Conservation (phyloP, 2,329 filamentous ascomycete genomes). For the Didymosphaeria variabile region DNA sequence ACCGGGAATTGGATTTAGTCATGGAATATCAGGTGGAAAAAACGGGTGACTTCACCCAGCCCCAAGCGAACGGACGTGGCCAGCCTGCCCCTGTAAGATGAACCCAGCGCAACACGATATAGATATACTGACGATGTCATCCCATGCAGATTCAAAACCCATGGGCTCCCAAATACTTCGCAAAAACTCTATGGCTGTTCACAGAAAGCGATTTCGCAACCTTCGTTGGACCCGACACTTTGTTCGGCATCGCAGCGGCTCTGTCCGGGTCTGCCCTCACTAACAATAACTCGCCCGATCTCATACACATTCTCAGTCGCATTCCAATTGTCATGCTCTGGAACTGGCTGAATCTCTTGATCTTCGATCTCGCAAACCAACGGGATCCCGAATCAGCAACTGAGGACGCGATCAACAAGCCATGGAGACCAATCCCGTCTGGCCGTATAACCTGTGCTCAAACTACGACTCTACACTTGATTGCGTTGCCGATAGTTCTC, state of each 20-base stretch:
- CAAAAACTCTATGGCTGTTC: conserved; percentile 26
- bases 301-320: conserved; percentile 12
- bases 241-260: conserved; percentile 26
- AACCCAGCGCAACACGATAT: not conserved
- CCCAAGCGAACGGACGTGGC: not conserved
- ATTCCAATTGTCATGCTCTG: conserved; percentile 19
- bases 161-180: not conserved
- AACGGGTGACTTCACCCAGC: not conserved
- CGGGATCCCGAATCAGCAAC: conserved; percentile 37
- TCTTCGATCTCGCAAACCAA: conserved; percentile 54
- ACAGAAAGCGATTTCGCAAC: conserved; percentile 27
- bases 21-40: not conserved
- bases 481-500: conserved; percentile 16
- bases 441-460: conserved; percentile 29
- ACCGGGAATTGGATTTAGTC: not conserved
- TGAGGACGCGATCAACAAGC: conserved; percentile 56
- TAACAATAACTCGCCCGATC: conserved; percentile 7
- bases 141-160: not conserved
- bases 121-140: not conserved
- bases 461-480: conserved; percentile 11
- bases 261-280: conserved; percentile 24
- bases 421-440: conserved; percentile 44
- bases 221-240: conserved; percentile 24
- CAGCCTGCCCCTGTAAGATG: not conserved
- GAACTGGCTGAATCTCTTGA: conserved; percentile 50